These are phyloP conservation scores for Penicillium cinerascens DNA, from an alignment of 495 filamentous ascomycete genomes.

Conservation along the genomic window DNA sequence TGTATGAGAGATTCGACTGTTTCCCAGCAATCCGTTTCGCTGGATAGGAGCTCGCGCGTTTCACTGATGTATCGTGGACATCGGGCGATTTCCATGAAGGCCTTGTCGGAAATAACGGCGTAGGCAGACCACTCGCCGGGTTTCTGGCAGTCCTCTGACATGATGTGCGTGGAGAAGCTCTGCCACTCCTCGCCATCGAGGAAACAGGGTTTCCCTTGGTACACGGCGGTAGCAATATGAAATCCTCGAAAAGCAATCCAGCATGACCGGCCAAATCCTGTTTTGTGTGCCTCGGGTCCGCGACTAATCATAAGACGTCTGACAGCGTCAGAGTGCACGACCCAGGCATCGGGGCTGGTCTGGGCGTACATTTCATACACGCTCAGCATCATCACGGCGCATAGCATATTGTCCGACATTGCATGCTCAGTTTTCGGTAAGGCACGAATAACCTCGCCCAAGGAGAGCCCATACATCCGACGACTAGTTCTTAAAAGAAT, in stretches of 20 bases:
- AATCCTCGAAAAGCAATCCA: constrained; percentile 35
- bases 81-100: constrained; percentile 31
- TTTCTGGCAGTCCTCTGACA: constrained; percentile 26
- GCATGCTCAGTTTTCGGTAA: constrained; percentile 20
- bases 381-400: constrained; percentile 34
- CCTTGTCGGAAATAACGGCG: constrained; percentile 21
- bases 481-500: constrained; percentile 24
- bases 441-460: constrained; percentile 22
- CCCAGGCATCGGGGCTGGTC: constrained; percentile 29
- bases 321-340: constrained; percentile 30
- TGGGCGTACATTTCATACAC: constrained; percentile 38
- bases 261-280: constrained; percentile 25
- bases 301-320: constrained; percentile 29
- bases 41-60: constrained; percentile 17
- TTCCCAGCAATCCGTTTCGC: neutral
- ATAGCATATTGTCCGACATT: constrained; percentile 31
- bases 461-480: constrained; percentile 27
- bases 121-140: constrained; percentile 23
- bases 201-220: constrained; percentile 29
- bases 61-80: constrained; percentile 32
- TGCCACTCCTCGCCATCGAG: constrained; percentile 32
- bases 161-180: constrained; percentile 13
- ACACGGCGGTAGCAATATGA: constrained; percentile 27
- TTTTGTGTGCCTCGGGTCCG: constrained; percentile 17
- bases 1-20: constrained; percentile 7